Conservation (phyloP, 768 basidiomycete species). For the Rossbeevera mucosa region DNA sequence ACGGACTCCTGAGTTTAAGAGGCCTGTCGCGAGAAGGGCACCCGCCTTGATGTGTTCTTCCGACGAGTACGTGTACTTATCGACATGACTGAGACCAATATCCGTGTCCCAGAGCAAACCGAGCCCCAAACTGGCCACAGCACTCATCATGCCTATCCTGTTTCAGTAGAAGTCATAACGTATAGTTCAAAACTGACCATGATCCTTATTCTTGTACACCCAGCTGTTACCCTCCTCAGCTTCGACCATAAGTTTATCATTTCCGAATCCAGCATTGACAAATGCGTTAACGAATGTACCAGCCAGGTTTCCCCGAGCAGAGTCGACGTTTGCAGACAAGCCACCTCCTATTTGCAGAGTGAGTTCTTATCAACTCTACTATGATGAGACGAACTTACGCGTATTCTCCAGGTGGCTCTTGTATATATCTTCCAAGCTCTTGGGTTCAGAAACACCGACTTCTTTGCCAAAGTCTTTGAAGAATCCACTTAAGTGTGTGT, state of each 20-base stretch:
- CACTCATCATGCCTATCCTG: constrained; percentile 84
- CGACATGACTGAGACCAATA: constrained; percentile 86
- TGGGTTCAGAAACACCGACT: constrained; percentile 82
- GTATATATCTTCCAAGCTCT: constrained; percentile 94
- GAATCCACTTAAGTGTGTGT: constrained; percentile 73
- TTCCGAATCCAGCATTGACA: constrained; percentile 97
- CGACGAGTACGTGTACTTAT: constrained; percentile 94
- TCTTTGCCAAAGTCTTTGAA: constrained; percentile 95
- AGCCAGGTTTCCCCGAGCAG: constrained; percentile 90
- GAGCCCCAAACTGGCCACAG: constrained; percentile 89
- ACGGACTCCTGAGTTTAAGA: constrained; percentile 83
- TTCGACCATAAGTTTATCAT: constrained; percentile 97
- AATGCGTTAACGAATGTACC: constrained; percentile 99
- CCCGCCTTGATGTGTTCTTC: constrained; percentile 99
- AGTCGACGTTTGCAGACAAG: constrained; percentile 77
- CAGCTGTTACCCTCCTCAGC: constrained; percentile 95
- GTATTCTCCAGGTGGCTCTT: constrained; percentile 93
- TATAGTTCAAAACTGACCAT: constrained; percentile 50
- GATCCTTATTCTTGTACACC: constrained; percentile 99
- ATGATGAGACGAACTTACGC: constrained; percentile 40
- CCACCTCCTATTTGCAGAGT: constrained; percentile 46
- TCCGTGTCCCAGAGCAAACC: constrained; percentile 96
- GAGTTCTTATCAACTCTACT: not conserved
- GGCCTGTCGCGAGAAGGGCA: constrained; percentile 90
- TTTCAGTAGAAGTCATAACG: constrained; percentile 2